Percentiles rank a stretch among this genome's conserved stretches.
phyloP scores from a whole-genome alignment of 2,329 filamentous ascomycete species.

The Cyclaneusma minus region DNA sequence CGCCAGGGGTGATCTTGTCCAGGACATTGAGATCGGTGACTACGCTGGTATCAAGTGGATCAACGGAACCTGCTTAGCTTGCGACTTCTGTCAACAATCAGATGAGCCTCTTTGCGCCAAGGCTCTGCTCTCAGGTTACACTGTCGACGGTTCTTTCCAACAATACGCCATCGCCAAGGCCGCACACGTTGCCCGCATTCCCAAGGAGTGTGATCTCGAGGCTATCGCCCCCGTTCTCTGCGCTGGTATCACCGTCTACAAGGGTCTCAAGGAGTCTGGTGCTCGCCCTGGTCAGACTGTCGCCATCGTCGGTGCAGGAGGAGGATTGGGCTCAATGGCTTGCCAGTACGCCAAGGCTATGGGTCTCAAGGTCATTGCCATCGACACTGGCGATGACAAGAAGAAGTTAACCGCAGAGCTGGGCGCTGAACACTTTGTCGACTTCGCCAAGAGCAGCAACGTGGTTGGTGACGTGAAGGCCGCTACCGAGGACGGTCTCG shows the following conservation, averaged over 20 bases:
- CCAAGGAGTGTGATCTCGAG: conserved; percentile 62
- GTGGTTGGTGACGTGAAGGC: conserved; percentile 73
- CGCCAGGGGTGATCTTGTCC: conserved; percentile 59
- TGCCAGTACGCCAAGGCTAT: conserved; percentile 85
- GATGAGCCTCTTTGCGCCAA: conserved; percentile 74
- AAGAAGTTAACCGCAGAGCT: conserved; percentile 50
- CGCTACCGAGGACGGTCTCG: conserved; percentile 63
- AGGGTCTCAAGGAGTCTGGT: conserved; percentile 75
- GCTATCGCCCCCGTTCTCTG: conserved; percentile 68
- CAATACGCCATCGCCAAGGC: conserved; percentile 84
- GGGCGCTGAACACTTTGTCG: conserved; percentile 60
- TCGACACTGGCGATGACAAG: conserved; percentile 77
- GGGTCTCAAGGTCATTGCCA: conserved; percentile 66
- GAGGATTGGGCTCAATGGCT: conserved; percentile 65
- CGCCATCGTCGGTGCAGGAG: conserved; percentile 75
- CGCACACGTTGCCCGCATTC: conserved; percentile 67
- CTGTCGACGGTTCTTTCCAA: conserved; percentile 86
- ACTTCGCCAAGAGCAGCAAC: conserved; percentile 64
- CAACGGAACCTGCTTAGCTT: conserved; percentile 72
- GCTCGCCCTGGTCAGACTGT: conserved; percentile 60
- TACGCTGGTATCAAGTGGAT: conserved; percentile 87
- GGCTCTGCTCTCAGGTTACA: conserved; percentile 72
- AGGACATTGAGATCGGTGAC: conserved; percentile 68
- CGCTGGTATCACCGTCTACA: conserved; percentile 79
- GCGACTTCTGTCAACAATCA: conserved; percentile 65